Evolutionary conservation across 371 early-diverging fungal genomes (phyloP).

Genomic region (Apophysomyces sp.): DNA sequence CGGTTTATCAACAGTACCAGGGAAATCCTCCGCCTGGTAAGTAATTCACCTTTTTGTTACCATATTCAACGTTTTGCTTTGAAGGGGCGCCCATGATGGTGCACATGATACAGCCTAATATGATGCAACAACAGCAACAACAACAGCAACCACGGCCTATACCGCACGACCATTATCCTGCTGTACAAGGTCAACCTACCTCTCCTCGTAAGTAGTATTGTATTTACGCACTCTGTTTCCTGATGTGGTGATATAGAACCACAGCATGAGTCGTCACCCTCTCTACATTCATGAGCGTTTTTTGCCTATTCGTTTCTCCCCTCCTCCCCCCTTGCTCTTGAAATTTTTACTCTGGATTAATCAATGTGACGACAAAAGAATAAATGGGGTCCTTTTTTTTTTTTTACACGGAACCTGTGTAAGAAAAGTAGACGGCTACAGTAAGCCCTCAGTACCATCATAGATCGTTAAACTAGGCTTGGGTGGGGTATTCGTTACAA

Average conservation of each 20-base stretch:
- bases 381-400: not conserved
- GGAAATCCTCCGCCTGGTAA: conserved; percentile 37
- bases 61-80: not conserved
- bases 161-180: not conserved
- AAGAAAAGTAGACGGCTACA: too few species aligned
- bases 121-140: conserved; percentile 6
- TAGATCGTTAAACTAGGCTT: too few species aligned
- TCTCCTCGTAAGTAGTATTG: not conserved
- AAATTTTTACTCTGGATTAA: not conserved
- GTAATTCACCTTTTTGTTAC: not conserved
- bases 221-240: not conserved
- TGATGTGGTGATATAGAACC: not conserved
- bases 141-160: conserved; percentile 2
- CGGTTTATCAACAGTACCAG: conserved; percentile 51
- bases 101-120: conserved; percentile 47
- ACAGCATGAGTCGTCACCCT: not conserved
- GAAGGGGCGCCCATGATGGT: conserved; percentile 51
- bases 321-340: not conserved
- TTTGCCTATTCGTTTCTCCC: not conserved
- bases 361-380: not conserved
- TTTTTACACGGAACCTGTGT: too few species aligned
- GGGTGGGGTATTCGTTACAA: too few species aligned
- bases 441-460: too few species aligned
- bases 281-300: not conserved
- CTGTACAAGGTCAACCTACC: not conserved